A percentile compares a stretch with the other conserved stretches of the same genome.
These are phyloP conservation scores for Epichloe elymi DNA, from an alignment of 2,329 filamentous ascomycete genomes.

Conservation along the genomic window DNA sequence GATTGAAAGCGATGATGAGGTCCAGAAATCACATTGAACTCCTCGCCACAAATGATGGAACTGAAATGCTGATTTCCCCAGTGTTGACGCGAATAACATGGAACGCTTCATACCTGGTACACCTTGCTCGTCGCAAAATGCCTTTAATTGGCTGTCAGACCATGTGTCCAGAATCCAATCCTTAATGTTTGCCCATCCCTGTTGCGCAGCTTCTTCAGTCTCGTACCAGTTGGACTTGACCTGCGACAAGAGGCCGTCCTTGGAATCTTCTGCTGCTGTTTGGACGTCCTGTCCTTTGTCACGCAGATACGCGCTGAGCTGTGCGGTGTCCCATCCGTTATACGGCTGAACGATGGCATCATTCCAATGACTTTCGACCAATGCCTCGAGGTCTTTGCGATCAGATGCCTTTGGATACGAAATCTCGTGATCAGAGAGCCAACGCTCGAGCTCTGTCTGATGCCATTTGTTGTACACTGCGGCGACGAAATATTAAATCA, in stretches of 20 bases:
- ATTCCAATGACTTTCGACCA: slow-evolving; percentile 89
- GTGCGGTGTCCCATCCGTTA: slow-evolving; percentile 58
- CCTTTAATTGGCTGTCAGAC: slow-evolving; percentile 86
- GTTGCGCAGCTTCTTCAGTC: slow-evolving; percentile 61
- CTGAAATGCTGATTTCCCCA: no score
- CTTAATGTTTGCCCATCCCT: slow-evolving; percentile 59
- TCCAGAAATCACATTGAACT: no score
- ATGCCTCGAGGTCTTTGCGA: slow-evolving; percentile 82
- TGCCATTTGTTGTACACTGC: slow-evolving; percentile 98
- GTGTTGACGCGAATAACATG: background rate
- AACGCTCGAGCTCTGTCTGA: slow-evolving; percentile 91
- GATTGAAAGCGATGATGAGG: background rate
- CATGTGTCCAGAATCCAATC: slow-evolving; percentile 95
- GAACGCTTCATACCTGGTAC: slow-evolving; percentile 51
- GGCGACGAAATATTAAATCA: background rate
- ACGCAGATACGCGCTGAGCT: slow-evolving; percentile 55
- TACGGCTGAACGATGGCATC: slow-evolving; percentile 61
- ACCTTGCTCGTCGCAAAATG: slow-evolving; percentile 77
- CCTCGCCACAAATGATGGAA: no score
- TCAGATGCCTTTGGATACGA: slow-evolving; percentile 84
- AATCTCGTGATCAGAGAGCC: slow-evolving; percentile 85
- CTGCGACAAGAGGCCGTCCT: slow-evolving; percentile 53
- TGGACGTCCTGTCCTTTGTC: slow-evolving; percentile 59
- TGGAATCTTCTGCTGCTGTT: slow-evolving; percentile 51
- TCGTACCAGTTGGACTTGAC: slow-evolving; percentile 68